Evolutionary conservation across 345 rosid species (phyloP).

Genomic region (Limnanthes douglasii): DNA sequence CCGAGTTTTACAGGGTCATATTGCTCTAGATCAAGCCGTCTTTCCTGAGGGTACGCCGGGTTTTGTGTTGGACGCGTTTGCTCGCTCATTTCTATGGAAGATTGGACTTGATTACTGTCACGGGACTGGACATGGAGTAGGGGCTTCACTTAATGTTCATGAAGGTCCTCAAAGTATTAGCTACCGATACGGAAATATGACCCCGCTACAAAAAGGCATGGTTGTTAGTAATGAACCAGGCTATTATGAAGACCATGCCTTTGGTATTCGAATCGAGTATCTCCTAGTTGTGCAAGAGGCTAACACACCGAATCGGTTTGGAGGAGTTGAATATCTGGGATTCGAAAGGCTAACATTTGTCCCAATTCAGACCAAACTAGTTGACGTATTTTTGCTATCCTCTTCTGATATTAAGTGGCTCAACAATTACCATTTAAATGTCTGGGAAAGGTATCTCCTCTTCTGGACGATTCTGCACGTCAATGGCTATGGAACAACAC

Average conservation of each 20-base stretch:
- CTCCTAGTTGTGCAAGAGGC: constrained; percentile 58
- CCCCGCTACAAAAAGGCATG: constrained; percentile 78
- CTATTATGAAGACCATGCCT: constrained; percentile 90
- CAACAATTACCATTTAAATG: no score
- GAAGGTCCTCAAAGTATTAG: constrained; percentile 99
- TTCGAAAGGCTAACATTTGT: constrained; percentile 80
- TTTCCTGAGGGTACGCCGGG: constrained; percentile 93
- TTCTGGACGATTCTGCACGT: no score
- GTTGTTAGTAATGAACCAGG: constrained; percentile 98
- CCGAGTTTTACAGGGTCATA: constrained; percentile 92
- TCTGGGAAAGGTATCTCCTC: no score
- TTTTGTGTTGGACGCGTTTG: constrained; percentile 86
- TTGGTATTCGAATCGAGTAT: constrained; percentile 97
- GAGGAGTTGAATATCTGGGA: constrained; percentile 68
- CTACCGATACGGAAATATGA: constrained; percentile 71
- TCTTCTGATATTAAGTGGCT: no score
- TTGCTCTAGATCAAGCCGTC: constrained; percentile 87
- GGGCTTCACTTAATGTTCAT: constrained; percentile 92
- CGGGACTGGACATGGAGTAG: constrained; percentile 98
- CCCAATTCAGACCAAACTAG: constrained; percentile 97
- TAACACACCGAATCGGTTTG: constrained; percentile 66
- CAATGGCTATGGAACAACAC: no score
- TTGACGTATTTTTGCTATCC: no score
- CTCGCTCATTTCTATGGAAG: constrained; percentile 91
- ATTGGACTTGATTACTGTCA: constrained; percentile 95